Base-by-base conservation (phyloP, 805 yeast genomes). In the Metschnikowia corniflorae region DNA sequence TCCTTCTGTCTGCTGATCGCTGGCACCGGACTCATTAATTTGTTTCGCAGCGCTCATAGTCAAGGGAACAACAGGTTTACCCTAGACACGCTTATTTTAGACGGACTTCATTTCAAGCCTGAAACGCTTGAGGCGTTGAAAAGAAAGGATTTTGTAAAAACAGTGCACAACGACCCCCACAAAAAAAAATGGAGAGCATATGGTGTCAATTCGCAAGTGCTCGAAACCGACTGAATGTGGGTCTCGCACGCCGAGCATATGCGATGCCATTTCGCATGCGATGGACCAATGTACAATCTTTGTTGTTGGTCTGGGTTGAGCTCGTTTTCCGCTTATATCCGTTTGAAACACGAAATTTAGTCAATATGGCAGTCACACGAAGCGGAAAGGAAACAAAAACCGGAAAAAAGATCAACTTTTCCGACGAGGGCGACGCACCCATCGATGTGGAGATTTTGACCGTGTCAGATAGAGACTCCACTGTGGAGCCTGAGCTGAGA, bases 21-120 rank as follows among this genome's bases (percentile, higher is more conserved):
- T 33, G 73, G 73, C 1, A 57, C 60, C n/a, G 70, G 70, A 1
- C 45, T 68, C 8, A 55, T 68, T 35, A 55, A 53, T 27, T 44
- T 66, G 10, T 53, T 65, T 22, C 48, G 31, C 17, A 26, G 29
- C 32, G 33, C n/a, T n/a, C n/a, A n/a, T n/a, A n/a, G n/a, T n/a
- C n/a, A n/a, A 37, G 6, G 21, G 30, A 21, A 21, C 9, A n/a
- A n/a, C 24, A 21, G 12, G 24, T 21, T 46, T n/a, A 16, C n/a
- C 7, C 29, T 64, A 6, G 55, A 54, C 1, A 40, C 38, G 8
- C 46, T 67, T 16, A 33, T 53, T 7, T 35, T 67, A 6, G 60
- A 66, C 42, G 73, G 72, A 2, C 35, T 61, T 7, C 59, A 60
- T 3, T 46, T 67, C 17, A 57, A 55, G 36, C 43, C 38, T 22